Evolutionary conservation across 2,329 filamentous ascomycete genomes (phyloP).

Genomic region (Neoascochyta sp.): DNA sequence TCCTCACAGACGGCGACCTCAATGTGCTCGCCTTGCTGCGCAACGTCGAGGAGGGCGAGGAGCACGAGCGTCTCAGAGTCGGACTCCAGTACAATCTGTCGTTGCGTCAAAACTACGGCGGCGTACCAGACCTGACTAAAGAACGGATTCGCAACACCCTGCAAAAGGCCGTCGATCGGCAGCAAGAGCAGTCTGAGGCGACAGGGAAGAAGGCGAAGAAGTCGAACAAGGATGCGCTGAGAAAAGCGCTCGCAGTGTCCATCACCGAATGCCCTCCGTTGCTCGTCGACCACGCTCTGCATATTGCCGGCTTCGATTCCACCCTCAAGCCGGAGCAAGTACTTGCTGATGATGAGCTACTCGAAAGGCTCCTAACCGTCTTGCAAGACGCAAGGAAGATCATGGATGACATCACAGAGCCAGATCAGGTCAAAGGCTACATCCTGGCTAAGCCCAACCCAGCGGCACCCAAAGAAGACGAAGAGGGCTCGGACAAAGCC

Average conservation of each 20-base stretch:
- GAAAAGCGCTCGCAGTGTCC: conserved; percentile 75
- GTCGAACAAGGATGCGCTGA: conserved; percentile 70
- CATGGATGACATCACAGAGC: conserved; percentile 64
- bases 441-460: conserved; percentile 69
- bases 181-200: conserved; percentile 48
- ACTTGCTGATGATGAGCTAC: conserved; percentile 59
- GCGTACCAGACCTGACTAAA: conserved; percentile 69
- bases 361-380: conserved; percentile 65
- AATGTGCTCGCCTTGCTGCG: conserved; percentile 79
- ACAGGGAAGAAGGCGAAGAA: conserved; percentile 65
- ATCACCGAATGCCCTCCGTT: conserved; percentile 88
- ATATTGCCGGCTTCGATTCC: conserved; percentile 65
- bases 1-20: conserved; percentile 79
- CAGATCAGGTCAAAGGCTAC: conserved; percentile 69
- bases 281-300: conserved; percentile 80
- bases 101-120: conserved; percentile 77
- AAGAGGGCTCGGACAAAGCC: conserved; percentile 42
- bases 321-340: conserved; percentile 65
- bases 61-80: conserved; percentile 76
- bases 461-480: conserved; percentile 31
- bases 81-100: conserved; percentile 76
- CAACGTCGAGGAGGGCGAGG: conserved; percentile 73
- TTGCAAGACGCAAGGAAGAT: conserved; percentile 68
- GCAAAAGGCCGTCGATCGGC: conserved; percentile 60
- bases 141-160: conserved; percentile 69